Evolutionary conservation across 495 filamentous ascomycete genomes (phyloP), one percentile per base, ranked within the genome.

Genomic region (Lepidopterella palustris): DNA sequence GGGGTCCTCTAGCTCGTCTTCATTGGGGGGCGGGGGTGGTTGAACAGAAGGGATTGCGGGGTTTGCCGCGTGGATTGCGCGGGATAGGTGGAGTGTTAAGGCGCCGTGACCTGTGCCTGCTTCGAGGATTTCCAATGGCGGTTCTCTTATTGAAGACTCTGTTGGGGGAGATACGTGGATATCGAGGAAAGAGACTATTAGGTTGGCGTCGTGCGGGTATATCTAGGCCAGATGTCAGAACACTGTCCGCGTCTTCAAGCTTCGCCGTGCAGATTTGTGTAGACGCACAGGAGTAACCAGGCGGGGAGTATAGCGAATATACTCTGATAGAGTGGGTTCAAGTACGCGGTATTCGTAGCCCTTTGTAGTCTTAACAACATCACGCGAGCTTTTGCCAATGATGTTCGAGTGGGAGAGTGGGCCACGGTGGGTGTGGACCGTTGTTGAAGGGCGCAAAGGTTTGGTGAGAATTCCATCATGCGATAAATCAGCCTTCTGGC

Each of bases 31-130:
- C 5, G 73, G 72, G 15, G 70, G 40, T 20, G 32, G 45, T 48
- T 48, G 58, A 29, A 27, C 50, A 45, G 5, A 50, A 11, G 74
- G 55, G 11, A 60, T 49, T 1, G 78, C 53, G 55, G 79, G 70
- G 71, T 91, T 91, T 8, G 84, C 86, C 15, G 83, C 87, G 69
- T 90, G 86, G 23, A 91, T 81, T 28, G 86, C 86, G n/a, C 85
- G 80, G 21, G 85, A 82, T 13, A 92, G 78, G 61, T 88, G 78
- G 6, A 92, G 73, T 2, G 87, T 92, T 49, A 92, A 71, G 11
- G 84, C 83, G 50, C 87, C 88, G 74, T 90, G 85, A 3, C 88
- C 88, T 1, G 88, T 92, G 5, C 89, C 88, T 35, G 87, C 87
- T 71, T 92, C 88, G 31, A 92, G 82, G 35, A 92, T 86, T 65